Percentiles rank a stretch among this genome's conserved stretches.
These are phyloP conservation scores for Colletotrichum sp. DNA, from an alignment of 2,329 filamentous ascomycete genomes.

Conservation along the genomic window DNA sequence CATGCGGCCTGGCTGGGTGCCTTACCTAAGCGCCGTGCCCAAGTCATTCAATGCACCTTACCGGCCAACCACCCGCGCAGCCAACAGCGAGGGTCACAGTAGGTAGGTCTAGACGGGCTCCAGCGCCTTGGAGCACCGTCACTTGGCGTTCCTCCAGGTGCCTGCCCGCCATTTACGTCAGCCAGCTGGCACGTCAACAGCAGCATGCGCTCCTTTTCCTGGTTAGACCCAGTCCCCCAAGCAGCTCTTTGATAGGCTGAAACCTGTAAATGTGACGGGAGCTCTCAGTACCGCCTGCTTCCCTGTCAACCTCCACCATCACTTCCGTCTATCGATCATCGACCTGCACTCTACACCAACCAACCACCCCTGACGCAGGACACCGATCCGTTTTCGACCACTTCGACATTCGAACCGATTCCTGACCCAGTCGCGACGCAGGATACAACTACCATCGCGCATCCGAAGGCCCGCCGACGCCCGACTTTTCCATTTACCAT, in stretches of 20 bases:
- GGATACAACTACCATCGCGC: background rate
- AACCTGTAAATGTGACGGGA: slow-evolving; percentile 19
- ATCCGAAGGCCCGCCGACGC: background rate
- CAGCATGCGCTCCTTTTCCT: background rate
- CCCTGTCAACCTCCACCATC: slow-evolving; percentile 21
- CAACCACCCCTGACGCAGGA: slow-evolving; percentile 21
- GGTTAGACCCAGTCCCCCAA: slow-evolving; percentile 13
- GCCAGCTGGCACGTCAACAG: background rate
- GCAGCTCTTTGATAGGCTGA: slow-evolving; percentile 21
- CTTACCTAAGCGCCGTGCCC: background rate
- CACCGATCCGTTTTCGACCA: slow-evolving; percentile 16
- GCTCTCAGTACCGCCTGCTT: slow-evolving; percentile 23
- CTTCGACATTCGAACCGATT: slow-evolving; percentile 4
- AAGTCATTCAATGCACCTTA: background rate
- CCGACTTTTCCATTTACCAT: background rate
- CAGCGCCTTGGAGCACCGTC: background rate
- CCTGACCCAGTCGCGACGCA: background rate
- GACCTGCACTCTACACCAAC: slow-evolving; percentile 19
- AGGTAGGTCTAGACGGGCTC: background rate
- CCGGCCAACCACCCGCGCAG: background rate
- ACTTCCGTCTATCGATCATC: slow-evolving; percentile 18
- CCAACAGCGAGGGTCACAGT: background rate
- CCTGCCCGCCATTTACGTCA: slow-evolving; percentile 12
- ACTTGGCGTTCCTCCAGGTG: background rate
- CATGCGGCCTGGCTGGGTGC: background rate